Evolutionary conservation across 331 rosid genomes (phyloP).

Genomic region (Quercus lobata): DNA sequence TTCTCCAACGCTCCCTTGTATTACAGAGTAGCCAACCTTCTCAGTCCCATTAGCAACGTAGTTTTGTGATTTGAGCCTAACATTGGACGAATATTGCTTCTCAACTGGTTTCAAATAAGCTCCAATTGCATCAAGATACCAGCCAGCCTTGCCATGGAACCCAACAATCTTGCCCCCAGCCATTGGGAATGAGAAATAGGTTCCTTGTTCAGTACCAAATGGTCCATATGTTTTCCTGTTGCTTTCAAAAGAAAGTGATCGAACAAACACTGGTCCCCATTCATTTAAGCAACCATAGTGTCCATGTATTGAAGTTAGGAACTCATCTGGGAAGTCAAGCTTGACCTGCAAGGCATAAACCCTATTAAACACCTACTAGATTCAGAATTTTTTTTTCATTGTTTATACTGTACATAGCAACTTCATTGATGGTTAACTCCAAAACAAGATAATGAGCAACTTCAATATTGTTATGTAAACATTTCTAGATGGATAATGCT

Average conservation of each 20-base stretch:
- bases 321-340: conserved; percentile 72
- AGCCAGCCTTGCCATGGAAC: conserved; percentile 71
- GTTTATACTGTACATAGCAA: too few species aligned
- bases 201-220: conserved; percentile 63
- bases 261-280: conserved; percentile 40
- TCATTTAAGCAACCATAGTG: conserved; percentile 54
- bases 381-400: neutral
- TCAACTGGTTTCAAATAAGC: conserved; percentile 49
- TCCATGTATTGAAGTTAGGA: conserved; percentile 64
- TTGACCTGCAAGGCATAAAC: conserved; percentile 42
- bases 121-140: conserved; percentile 75
- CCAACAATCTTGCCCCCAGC: conserved; percentile 72
- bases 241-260: conserved; percentile 62
- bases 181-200: conserved; percentile 52
- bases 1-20: conserved; percentile 67
- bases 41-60: conserved; percentile 30
- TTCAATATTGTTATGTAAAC: neutral
- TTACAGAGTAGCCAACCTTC: conserved; percentile 52
- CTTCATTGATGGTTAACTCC: neutral
- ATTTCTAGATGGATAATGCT: too few species aligned
- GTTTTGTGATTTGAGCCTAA: conserved; percentile 33
- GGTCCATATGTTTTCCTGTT: conserved; percentile 70
- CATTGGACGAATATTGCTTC: conserved; percentile 34
- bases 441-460: neutral
- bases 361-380: neutral